Base-by-base conservation (phyloP, 2,329 filamentous ascomycete genomes). In the Hymenoscyphus scutula region DNA sequence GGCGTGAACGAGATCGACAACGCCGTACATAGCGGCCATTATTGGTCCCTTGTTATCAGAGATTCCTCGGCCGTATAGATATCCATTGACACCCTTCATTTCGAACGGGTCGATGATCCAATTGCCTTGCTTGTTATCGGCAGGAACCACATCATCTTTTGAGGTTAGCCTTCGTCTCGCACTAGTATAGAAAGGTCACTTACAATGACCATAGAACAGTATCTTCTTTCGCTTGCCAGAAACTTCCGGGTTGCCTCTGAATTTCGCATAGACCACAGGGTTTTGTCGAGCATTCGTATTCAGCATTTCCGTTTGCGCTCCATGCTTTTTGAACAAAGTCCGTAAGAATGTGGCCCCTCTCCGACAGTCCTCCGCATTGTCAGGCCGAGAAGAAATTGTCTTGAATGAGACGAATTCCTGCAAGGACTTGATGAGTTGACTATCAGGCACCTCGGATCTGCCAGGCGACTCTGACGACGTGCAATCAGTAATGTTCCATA, bases 1-100 rank as follows among this genome's bases (percentile, higher is more conserved):
- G n/a, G 90, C 87, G 66, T 94, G 89, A 67, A 91, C 86, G 3
- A 99, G 80, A 70, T 98, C 94, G 0, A 94, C 91, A 1, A 96
- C 94, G 0, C 94, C 95, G 73, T 96, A 98, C 0, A 99, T 82
- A 1, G 95, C 95, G 1, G 96, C 94, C 72, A 99, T 86, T 64
- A 97, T 92, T 0, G 95, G 95, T 0, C 96, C 95, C 75, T 99
- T 99, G 78, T 99, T 98, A 76, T 99, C 95, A 56, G 92, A 96
- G 15, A 96, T 91, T n/a, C 95, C 95, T 70, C 95, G 90, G 2
- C 95, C 95, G 68, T 99, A 98, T 1, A 98, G 80, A 74, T 94
- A 98, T 0, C 95, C 94, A 70, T 97, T 93, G 61, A 92, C 86
- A 3, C 95, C 95, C 58, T 89, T 89, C 72, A 98, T 83, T n/a